Percentiles rank a stretch among this genome's conserved stretches.
These are phyloP conservation scores for Talaromyces albobiverticillius DNA, from an alignment of 2,329 filamentous ascomycete species.

Conservation along the genomic window DNA sequence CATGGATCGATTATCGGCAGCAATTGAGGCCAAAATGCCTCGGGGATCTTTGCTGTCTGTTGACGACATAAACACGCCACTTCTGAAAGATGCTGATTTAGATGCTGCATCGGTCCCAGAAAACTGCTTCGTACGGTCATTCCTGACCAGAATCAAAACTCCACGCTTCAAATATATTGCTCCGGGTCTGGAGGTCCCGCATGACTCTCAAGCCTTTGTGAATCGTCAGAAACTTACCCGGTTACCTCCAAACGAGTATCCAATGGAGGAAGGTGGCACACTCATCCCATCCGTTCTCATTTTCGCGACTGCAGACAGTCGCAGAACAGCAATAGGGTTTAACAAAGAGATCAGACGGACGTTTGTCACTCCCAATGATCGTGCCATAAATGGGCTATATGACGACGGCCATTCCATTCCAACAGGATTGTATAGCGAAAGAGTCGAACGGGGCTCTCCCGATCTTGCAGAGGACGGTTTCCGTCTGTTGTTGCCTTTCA, in stretches of 20 bases:
- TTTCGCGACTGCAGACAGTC: not conserved
- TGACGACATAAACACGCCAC: not conserved
- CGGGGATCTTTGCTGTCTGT: not conserved
- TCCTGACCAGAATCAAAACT: conserved; percentile 6
- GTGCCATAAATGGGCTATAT: not conserved
- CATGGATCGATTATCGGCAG: conserved; percentile 1
- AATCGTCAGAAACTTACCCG: conserved; percentile 1
- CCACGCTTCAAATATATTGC: conserved; percentile 10
- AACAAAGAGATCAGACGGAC: conserved; percentile 1
- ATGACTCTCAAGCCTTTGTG: not conserved
- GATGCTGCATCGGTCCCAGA: conserved; percentile 6
- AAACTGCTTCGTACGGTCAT: conserved; percentile 10
- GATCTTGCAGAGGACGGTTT: conserved; percentile 10
- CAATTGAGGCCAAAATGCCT: conserved; percentile 8
- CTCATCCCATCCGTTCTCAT: conserved; percentile 1
- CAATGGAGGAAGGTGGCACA: too few species aligned
- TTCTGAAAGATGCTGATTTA: conserved; percentile 7
- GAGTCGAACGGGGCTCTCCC: not conserved
- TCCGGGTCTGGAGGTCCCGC: conserved; percentile 9
- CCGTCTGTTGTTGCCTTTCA: conserved; percentile 6
- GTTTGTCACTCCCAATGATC: not conserved
- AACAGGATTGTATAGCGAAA: conserved; percentile 8
- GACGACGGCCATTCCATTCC: not conserved
- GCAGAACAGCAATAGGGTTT: not conserved
- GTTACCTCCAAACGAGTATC: not conserved